Percentiles rank a stretch among this genome's conserved stretches.
These are phyloP conservation scores for Galeopsis tetrahit DNA, from an alignment of 257 asterid genomes.

Conservation along the genomic window DNA sequence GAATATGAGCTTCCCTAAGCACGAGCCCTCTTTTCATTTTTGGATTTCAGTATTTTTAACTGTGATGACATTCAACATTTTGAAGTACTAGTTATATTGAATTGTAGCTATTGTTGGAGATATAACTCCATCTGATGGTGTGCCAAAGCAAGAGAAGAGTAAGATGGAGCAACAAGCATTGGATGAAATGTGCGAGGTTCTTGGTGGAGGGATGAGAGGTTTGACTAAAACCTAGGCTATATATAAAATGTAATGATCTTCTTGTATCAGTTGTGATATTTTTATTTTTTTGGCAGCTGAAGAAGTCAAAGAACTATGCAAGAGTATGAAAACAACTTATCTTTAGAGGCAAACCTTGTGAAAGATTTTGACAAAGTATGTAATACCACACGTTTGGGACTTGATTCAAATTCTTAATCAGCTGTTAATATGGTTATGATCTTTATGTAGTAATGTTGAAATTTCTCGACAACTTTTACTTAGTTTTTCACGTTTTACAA, in stretches of 20 bases:
- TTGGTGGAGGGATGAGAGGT: conserved; percentile 97
- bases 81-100: conserved; percentile 18
- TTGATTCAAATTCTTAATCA: conserved; percentile 9
- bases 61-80: not conserved
- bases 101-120: conserved; percentile 94
- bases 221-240: conserved; percentile 22
- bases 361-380: conserved; percentile 96
- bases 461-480: not conserved
- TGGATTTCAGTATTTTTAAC: conserved; percentile 4
- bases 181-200: conserved; percentile 88
- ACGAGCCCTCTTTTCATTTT: not conserved
- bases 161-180: conserved; percentile 85
- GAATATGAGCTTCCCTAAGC: not conserved
- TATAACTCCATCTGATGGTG: conserved; percentile 95
- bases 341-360: conserved; percentile 94
- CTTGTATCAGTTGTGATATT: conserved; percentile 12
- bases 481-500: not conserved
- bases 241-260: not conserved
- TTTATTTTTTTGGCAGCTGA: conserved; percentile 69
- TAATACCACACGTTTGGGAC: conserved; percentile 15
- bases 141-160: conserved; percentile 90
- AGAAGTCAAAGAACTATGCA: conserved; percentile 87
- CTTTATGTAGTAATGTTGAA: not conserved
- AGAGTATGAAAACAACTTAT: conserved; percentile 89
- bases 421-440: conserved; percentile 2